phyloP scores from a whole-genome alignment of 345 rosid genomes.

The Eucalyptus albens region DNA sequence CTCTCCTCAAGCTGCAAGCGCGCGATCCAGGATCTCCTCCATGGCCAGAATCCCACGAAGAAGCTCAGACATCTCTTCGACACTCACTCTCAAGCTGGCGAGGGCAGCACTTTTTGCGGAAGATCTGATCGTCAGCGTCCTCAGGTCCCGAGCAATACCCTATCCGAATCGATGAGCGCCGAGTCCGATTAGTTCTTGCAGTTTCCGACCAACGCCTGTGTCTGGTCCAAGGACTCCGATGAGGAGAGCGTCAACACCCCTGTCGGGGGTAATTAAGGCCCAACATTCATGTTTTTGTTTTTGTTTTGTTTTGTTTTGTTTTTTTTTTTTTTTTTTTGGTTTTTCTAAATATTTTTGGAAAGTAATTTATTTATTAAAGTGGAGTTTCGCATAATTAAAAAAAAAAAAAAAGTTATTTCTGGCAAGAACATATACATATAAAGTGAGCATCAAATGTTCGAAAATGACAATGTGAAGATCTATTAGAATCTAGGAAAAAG shows the following conservation, averaged over 20 bases:
- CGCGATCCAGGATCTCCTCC: not conserved
- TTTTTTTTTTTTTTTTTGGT: no score
- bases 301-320: no score
- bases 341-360: accelerated
- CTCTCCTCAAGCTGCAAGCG: not conserved
- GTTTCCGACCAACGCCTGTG: not conserved
- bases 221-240: not conserved
- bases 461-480: not conserved
- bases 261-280: no score
- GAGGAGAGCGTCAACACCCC: no score
- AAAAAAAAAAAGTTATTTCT: not conserved
- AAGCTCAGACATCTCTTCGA: not conserved
- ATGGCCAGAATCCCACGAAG: not conserved
- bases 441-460: not conserved
- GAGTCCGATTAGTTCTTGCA: not conserved
- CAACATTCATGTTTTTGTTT: no score
- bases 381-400: not conserved
- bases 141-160: not conserved
- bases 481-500: not conserved
- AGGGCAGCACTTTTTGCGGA: not conserved
- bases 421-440: not conserved
- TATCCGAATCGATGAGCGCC: not conserved
- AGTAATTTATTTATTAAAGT: not conserved
- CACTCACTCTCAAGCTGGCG: not conserved
- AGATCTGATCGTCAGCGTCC: not conserved